Base-by-base conservation (phyloP, 2,329 filamentous ascomycete species). In the Penicillium polonicum region DNA sequence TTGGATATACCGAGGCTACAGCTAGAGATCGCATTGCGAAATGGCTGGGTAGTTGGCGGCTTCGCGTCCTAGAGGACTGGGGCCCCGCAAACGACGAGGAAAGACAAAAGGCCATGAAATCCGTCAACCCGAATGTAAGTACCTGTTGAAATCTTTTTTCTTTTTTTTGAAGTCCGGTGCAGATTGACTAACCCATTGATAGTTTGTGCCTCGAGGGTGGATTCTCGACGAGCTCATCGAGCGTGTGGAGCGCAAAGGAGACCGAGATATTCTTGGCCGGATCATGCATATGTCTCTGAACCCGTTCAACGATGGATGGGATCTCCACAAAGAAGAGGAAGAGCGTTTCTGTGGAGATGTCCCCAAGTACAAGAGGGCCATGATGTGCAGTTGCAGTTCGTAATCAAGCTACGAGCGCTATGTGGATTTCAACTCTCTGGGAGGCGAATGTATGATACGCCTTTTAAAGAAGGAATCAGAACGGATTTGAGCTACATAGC, bases 331-430 rank as follows among this genome's bases (percentile, higher is more conserved):
- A 52, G 85, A 86, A 17, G 90, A 96, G 71, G 93, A 96, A 73
- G 82, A 87, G 65, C 82, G 92, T 61, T 96, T 91, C 80, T 91
- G 88, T 65, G 88, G 90, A 2, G 92, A 97, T 76, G 91, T 96
- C 54, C 93, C 93, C 0, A 86, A 83, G 71, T 82, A 82, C 45
- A 86, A 87, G 75, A 84, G 91, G 65, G 90, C 89, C 35, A 86
- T 96, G 84, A 93, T 97, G 79, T 97, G 94, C 74, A 96, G 91
- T 72, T 99, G 94, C 76, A 96, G 91, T 72, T 97, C 93, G 25
- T 96, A 57, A 67, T 48, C 21, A 31, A 45, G 29, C 31, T 35
- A 45, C 7, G 19, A 23, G 25, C 25, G 51, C 38, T n/a, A 55
- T 19, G n/a, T 5, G 7, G 27, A 33, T 19, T 9, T 12, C 15